A percentile compares a stretch with the other conserved stretches of the same genome.
Conservation (phyloP, 768 basidiomycete genomes). For the Lentinula guzmanii region DNA sequence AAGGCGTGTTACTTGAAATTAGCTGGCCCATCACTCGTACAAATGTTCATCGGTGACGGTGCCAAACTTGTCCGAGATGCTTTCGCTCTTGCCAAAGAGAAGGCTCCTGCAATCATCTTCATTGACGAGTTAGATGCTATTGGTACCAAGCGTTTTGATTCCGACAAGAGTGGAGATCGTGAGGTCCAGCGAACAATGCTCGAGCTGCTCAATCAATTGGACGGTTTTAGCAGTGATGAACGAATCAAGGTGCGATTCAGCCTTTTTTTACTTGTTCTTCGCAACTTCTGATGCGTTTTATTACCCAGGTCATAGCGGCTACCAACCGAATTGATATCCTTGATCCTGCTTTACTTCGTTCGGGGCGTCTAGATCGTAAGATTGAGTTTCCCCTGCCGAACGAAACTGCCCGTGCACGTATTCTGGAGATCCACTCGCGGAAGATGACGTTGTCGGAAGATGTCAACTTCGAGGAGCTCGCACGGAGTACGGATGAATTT, state of each 20-base stretch:
- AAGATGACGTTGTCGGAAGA: conserved; percentile 88
- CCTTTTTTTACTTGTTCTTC: conserved; percentile 4
- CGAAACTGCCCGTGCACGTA: conserved; percentile 92
- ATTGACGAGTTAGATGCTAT: conserved; percentile 99
- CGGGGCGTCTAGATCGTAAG: conserved; percentile 95
- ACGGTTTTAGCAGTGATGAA: conserved; percentile 95
- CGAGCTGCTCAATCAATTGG: conserved; percentile 95
- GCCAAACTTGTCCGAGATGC: conserved; percentile 98
- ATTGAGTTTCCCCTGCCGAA: conserved; percentile 98
- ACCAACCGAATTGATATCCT: conserved; percentile 99
- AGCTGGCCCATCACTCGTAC: conserved; percentile 94
- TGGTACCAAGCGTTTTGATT: conserved; percentile 97
- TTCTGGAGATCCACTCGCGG: conserved; percentile 93
- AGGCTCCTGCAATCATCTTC: conserved; percentile 98
- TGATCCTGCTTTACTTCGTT: conserved; percentile 96
- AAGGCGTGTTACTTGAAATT: conserved; percentile 98
- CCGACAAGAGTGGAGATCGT: conserved; percentile 97
- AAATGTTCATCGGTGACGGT: conserved; percentile 99
- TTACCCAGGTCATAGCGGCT: conserved; percentile 85
- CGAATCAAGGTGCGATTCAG: conserved; percentile 77
- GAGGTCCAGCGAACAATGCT: conserved; percentile 99
- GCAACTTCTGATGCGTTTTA: conserved; percentile 7
- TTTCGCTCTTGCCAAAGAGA: conserved; percentile 96
- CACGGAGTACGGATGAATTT: conserved; percentile 96
- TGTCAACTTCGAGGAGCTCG: conserved; percentile 96